phyloP scores from a whole-genome alignment of 176 grass and related monocot genomes.

The Panicum miliaceum region DNA sequence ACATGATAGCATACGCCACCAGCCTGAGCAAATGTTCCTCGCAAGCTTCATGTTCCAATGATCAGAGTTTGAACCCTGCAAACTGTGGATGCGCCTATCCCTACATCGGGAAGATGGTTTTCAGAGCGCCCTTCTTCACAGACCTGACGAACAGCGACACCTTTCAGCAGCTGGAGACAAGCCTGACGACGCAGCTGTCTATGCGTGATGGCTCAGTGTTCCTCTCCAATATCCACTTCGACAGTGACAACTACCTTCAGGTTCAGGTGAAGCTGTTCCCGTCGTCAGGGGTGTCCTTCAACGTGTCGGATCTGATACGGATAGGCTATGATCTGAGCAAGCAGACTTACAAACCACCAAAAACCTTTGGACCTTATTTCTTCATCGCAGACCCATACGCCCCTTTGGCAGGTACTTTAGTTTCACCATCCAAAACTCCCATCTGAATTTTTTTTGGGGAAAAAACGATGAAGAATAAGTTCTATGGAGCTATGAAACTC shows the following conservation, averaged over 20 bases:
- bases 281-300: constrained; percentile 49
- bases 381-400: constrained; percentile 56
- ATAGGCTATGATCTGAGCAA: constrained; percentile 56
- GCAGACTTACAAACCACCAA: constrained; percentile 50
- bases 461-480: no score
- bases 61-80: constrained; percentile 56
- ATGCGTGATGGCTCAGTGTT: constrained; percentile 46
- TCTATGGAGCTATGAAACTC: constrained; percentile 6
- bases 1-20: constrained; percentile 54
- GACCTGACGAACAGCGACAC: constrained; percentile 41
- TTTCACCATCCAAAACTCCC: constrained; percentile 1
- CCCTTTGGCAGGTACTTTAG: constrained; percentile 51
- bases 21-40: constrained; percentile 48
- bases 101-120: constrained; percentile 67
- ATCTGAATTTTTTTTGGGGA: not conserved
- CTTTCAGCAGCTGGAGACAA: constrained; percentile 63
- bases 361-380: constrained; percentile 69
- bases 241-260: constrained; percentile 59
- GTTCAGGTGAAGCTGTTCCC: constrained; percentile 72
- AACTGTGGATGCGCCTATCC: constrained; percentile 72
- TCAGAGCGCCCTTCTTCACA: constrained; percentile 69
- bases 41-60: constrained; percentile 16
- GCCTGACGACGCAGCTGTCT: constrained; percentile 26
- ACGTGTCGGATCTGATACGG: constrained; percentile 44
- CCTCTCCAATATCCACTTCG: constrained; percentile 46